Base-by-base conservation (phyloP, 2,329 filamentous ascomycete species). In the Sordariomycetes sp. region DNA sequence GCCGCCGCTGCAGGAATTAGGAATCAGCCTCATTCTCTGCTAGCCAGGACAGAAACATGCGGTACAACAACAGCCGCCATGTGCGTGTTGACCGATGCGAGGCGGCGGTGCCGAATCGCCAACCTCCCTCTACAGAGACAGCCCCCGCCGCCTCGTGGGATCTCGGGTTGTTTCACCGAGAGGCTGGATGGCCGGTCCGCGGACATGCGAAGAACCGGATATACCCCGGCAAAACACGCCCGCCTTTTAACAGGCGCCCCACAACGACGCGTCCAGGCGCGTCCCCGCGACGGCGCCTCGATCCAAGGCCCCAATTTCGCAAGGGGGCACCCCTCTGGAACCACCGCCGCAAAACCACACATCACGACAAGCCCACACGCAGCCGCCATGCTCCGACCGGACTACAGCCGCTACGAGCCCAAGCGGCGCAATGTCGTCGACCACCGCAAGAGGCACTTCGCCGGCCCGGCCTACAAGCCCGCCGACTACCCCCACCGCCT, bases 391-490 rank as follows among this genome's bases (percentile, higher is more conserved):
- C 67, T 78, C 63, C 71, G 75, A 60, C 74, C 77, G 64, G 74
- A 77, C 61, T 72, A 72, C 61, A 78, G 76, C 62, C 77, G 79
- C 51, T 73, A 80, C 59, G 78, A 82, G 57, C 65, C 86, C 2
- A 97, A 96, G 72, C 76, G 89, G 66, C 87, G 90, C 62, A 83
- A 85, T 61, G 79, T 83, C 53, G 72, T 92, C 64, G 87, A 95
- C 68, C 76, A 87, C 67, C 88, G 89, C 65, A 95, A 90, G 73
- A 87, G 85, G 68, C 91, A 96, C 69, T 96, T 96, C 67, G 87
- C 87, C 58, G 78, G 83, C 22, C 81, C 89, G 20, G 76, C 79
- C 57, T 96, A 85, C 76, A 85, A 89, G 69, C 84, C 90, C 62
- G 79, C 86, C 58, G 78, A 86, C 51, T 99, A 97, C 68, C 83